Base-by-base conservation (phyloP, 805 yeast species). In the Clavispora carvajalis region DNA sequence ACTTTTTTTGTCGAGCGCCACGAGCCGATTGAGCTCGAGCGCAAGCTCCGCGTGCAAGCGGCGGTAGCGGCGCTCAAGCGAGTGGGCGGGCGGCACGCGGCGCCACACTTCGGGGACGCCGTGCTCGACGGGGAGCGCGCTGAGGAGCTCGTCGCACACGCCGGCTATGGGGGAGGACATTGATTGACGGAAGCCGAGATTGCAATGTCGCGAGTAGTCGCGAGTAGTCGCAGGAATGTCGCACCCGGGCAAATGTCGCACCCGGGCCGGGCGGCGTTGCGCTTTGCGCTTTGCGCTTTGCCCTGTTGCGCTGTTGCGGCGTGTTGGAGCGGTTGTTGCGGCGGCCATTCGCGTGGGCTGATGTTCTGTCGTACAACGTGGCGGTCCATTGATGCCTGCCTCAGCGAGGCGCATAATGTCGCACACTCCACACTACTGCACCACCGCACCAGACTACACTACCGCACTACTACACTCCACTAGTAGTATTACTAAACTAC, bases 91-190 rank as follows among this genome's bases (percentile, higher is more conserved):
- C 4, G 12, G 30, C 12, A 19, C 5, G 30, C 30, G 30, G 8
- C 12, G 44, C 48, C 52, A 41, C 5, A 54, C 34, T 13, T n/a
- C 40, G 3, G 66, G 70, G 9, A 65, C 46, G 4, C 72, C 72
- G 43, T 57, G 64, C 29, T 55, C 55, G 40, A 63, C 71, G 5
- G 30, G 30, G 10, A 28, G 30, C 11, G 19, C 10, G 19, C 16
- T 19, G 5, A 28, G 30, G 15, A 28, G 30, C 6, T 9, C 19
- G 12, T 28, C 19, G 30, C 30, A 28, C 18, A 7, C 19, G 11
- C 3, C 19, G 18, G 30, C 30, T 6, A 28, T 15, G 7, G 13
- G 16, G 13, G 8, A 19, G 11, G 30, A 28, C 30, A 28, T 28
- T 9, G 19, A 2, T n/a, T n/a, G n/a, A n/a, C n/a, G n/a, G n/a